These are phyloP conservation scores for Brassica nigra DNA, from an alignment of 345 rosid genomes.

Conservation along the genomic window DNA sequence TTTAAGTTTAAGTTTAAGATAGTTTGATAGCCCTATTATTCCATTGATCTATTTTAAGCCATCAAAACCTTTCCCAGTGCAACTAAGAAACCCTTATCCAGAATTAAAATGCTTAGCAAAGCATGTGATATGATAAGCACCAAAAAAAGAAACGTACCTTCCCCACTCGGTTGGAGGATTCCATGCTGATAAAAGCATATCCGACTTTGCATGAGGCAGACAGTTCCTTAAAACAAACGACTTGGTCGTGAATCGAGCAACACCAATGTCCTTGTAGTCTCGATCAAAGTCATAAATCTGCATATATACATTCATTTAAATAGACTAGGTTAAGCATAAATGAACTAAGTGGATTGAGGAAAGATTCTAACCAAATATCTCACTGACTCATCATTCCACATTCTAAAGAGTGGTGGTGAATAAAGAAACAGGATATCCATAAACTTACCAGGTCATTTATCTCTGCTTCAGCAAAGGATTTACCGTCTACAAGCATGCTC, in stretches of 20 bases:
- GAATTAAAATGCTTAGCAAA: slow-evolving; percentile 1
- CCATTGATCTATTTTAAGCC: slow-evolving; percentile 1
- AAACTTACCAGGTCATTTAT: slow-evolving; percentile 92
- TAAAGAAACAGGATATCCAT: background rate
- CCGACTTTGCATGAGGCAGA: slow-evolving; percentile 76
- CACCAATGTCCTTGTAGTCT: slow-evolving; percentile 94
- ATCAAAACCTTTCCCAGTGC: slow-evolving; percentile 12
- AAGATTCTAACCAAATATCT: slow-evolving; percentile 2
- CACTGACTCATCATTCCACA: background rate
- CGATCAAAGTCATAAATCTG: slow-evolving; percentile 99
- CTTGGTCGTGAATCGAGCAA: slow-evolving; percentile 89
- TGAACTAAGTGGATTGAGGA: background rate
- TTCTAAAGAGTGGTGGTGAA: slow-evolving; percentile 13
- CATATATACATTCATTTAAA: background rate
- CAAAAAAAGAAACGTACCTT: slow-evolving; percentile 53
- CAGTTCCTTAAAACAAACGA: slow-evolving; percentile 84
- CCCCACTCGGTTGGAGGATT: slow-evolving; percentile 99
- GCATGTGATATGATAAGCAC: slow-evolving; percentile 5
- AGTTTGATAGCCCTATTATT: background rate
- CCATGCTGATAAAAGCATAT: slow-evolving; percentile 94
- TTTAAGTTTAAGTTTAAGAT: slow-evolving; percentile 9
- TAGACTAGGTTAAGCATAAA: slow-evolving; percentile 2
- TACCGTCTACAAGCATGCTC: slow-evolving; percentile 97
- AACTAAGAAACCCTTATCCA: slow-evolving; percentile 14
- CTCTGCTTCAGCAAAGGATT: slow-evolving; percentile 99